Evolutionary conservation across 306 rosid genomes (phyloP), one percentile per base, ranked within the genome.

Genomic region (Morella rubra): DNA sequence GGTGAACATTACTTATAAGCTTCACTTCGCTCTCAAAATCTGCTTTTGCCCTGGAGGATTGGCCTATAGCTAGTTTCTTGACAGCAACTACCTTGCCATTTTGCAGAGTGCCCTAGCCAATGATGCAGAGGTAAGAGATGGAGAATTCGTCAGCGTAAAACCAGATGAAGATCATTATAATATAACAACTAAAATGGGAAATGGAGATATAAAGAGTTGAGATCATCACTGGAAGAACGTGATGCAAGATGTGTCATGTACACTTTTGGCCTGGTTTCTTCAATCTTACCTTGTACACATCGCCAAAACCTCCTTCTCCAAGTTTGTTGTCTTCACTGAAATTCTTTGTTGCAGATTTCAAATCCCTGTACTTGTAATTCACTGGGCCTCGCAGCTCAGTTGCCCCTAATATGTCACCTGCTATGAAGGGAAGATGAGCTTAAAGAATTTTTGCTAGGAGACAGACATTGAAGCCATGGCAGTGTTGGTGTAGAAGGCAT

Each of bases 1-100:
- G 97, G 79, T 89, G 94, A 69, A 88, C 94, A 61, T 91, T 89
- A 8, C 94, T 84, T 74, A 91, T 91, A 37, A 89, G 90, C 84
- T 76, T 89, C 12, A 89, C 92, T 76, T 91, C 97, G 76, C 87
- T 86, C 71, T 83, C 85, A 51, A 91, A 91, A 53, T 80, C 78
- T 2, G 81, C 83, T 73, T 86, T 88, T 76, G 88, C 81, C 79
- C 82, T 85, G 0, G 66, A 51, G 3, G 90, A 81, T 53, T 76
- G 83, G 64, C 84, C 87, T 65, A 89, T 75, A 11, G 77, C 20
- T 47, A 89, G 78, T 78, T 81, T 91, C 84, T 91, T 91, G 8
- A 91, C 90, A 24, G 97, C 97, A 24, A 91, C 92, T 65, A 82
- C 24, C 71, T 87, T 89, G 32, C 92, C 97, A 75, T 91, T 88